Base-by-base conservation (phyloP, 352 stramenopile genomes). In the Phytopythium helicoides region DNA sequence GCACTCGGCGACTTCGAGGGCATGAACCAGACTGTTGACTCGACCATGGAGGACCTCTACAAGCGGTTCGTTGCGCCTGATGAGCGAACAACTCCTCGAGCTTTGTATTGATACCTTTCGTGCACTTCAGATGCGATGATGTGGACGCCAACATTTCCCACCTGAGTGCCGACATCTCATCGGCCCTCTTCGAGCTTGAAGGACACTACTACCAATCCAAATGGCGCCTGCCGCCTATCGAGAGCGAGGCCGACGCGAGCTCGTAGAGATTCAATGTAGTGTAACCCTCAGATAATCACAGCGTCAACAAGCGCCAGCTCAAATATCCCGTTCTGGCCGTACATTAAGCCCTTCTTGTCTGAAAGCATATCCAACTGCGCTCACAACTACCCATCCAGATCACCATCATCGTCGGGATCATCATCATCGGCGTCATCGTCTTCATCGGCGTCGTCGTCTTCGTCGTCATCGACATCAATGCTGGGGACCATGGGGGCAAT, bases 151-250 rank as follows among this genome's bases (percentile, higher is more conserved):
- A 89, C 42, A 86, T 93, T 34, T 71, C 72, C 26, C 81, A 93
- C 60, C 62, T 93, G 47, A 89, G 73, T 55, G 76, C 80, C 4
- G 82, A 93, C 66, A 81, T 93, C 14, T 82, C 77, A 48, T 89
- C 80, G 19, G 82, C 80, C 35, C 58, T 93, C 33, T 91, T 90
- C 49, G 82, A 93, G 62, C 64, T 93, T 7, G 80, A 93, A 64
- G 86, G 81, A 45, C 82, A 93, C 58, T 93, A 76, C 47, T 90
- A 90, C 60, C 82, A 91, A 60, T 89, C 77, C 64, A 89, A 89
- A 54, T 93, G 82, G 82, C 66, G 80, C 12, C 22, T 81, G 9
- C 33, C 64, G 15, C 74, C 71, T 8, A 58, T 73, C 58, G 35
- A 71, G 54, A 18, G 69, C 61, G 34, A 67, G 49, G 28, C 64